Evolutionary conservation across 2,329 filamentous ascomycete genomes (phyloP), one percentile per base, ranked within the genome.

Genomic region (Penicillium sclerotiorum): DNA sequence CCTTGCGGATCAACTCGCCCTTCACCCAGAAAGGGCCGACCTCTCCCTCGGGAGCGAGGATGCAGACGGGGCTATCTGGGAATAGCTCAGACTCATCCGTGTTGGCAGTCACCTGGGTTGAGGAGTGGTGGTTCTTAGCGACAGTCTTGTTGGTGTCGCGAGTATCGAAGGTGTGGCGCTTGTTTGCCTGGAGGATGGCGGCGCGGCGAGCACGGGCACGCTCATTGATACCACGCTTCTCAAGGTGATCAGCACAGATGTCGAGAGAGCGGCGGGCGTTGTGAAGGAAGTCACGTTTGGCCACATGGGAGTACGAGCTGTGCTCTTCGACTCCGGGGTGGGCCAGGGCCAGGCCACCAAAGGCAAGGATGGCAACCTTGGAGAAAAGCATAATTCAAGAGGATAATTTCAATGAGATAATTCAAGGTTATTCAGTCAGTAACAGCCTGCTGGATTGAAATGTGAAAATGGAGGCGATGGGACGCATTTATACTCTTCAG

Each of bases 51-150:
- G 47, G 42, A 8, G 35, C 36, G 3, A 50, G 36, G 15, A 50
- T 38, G n/a, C 47, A 82, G 67, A 28, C 17, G 1, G 33, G 33
- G 30, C 42, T 45, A 13, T 36, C 36, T 2, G 8, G 5, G 50
- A 68, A 68, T n/a, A 69, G 45, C 15, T 57, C 56, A 1, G 50
- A 45, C 17, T 63, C 62, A 13, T 57, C 36, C 4, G 61, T 57
- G 38, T 46, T 50, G 9, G 54, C 1, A 1, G 56, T 62, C 20
- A 64, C 59, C 8, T 56, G 18, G 2, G 57, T 36, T 8, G 65
- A 64, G 17, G 72, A 71, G 45, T 70, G 66, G 60, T 76, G 73
- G 25, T 62, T 58, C 17, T 63, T 70, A 49, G 63, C 67, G 27
- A 75, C 59, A 15, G 70, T 62, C 11, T 62, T 61, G 44, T 60